Conservation (phyloP, 345 rosid genomes). For the Dipteronia dyeriana region DNA sequence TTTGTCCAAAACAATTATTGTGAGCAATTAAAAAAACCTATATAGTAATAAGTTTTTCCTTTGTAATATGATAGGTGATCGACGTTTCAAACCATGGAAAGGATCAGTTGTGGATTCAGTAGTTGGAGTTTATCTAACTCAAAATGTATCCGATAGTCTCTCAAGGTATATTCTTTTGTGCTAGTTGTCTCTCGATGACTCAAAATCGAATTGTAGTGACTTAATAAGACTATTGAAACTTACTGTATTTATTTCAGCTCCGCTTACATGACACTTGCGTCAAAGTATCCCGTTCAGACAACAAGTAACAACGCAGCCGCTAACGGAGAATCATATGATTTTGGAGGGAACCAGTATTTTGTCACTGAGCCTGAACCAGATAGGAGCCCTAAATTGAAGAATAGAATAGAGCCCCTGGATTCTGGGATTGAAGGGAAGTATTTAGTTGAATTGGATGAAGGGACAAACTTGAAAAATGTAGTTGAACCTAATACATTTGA, state of each 20-base stretch:
- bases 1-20: not conserved
- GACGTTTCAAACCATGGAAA: constrained; percentile 58
- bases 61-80: constrained; percentile 41
- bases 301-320: not conserved
- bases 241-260: constrained; percentile 30
- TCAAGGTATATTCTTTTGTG: constrained; percentile 48
- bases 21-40: not conserved
- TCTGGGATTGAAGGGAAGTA: not conserved
- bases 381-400: not conserved
- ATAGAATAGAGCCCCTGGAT: not conserved
- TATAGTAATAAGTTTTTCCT: not conserved
- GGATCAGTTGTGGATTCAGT: constrained; percentile 71
- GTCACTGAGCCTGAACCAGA: constrained; percentile 31
- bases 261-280: constrained; percentile 53
- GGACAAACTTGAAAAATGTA: too few species aligned
- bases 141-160: constrained; percentile 53
- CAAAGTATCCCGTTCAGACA: constrained; percentile 41
- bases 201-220: not conserved
- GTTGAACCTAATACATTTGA: constrained; percentile 14
- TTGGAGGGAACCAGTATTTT: constrained; percentile 23
- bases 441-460: not conserved
- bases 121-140: constrained; percentile 68
- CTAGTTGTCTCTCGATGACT: not conserved
- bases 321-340: not conserved
- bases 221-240: not conserved